Evolutionary conservation across 305 asterid genomes (phyloP).

Genomic region (Fraxinus sp.): DNA sequence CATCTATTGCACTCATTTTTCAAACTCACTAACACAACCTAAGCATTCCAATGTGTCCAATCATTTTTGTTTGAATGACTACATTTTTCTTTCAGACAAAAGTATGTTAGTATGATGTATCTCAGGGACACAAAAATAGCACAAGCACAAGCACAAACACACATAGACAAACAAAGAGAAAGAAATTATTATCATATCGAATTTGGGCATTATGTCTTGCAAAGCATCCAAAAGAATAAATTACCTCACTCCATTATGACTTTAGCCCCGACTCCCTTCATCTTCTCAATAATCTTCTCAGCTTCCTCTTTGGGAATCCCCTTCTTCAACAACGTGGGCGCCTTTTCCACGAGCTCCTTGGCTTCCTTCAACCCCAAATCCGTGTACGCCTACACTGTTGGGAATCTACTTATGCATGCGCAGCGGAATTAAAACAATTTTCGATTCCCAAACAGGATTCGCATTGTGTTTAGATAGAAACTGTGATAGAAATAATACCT

Average conservation of each 20-base stretch:
- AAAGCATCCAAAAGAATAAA: not conserved
- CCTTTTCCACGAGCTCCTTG: conserved; percentile 95
- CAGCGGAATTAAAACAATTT: no score
- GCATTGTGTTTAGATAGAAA: no score
- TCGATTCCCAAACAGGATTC: no score
- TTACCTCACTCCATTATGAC: conserved; percentile 84
- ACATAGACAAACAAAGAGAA: not conserved
- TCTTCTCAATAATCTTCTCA: conserved; percentile 73
- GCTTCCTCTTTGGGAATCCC: conserved; percentile 89
- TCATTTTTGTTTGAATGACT: not conserved
- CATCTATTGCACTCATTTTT: not conserved
- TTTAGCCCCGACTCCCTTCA: conserved; percentile 80
- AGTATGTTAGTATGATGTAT: not conserved
- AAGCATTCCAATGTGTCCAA: not conserved
- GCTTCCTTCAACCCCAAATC: conserved; percentile 94
- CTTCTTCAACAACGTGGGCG: conserved; percentile 86
- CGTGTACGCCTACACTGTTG: conserved; percentile 82
- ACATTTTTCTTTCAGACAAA: not conserved
- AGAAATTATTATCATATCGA: not conserved
- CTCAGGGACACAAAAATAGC: not conserved
- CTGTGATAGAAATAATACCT: no score
- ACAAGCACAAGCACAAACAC: not conserved
- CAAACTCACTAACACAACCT: not conserved
- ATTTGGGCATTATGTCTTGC: not conserved
- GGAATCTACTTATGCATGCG: no score